Percentiles rank a stretch among this genome's conserved stretches.
phyloP scores from a whole-genome alignment of 805 yeast species.

The Priceomyces fermenticarens region DNA sequence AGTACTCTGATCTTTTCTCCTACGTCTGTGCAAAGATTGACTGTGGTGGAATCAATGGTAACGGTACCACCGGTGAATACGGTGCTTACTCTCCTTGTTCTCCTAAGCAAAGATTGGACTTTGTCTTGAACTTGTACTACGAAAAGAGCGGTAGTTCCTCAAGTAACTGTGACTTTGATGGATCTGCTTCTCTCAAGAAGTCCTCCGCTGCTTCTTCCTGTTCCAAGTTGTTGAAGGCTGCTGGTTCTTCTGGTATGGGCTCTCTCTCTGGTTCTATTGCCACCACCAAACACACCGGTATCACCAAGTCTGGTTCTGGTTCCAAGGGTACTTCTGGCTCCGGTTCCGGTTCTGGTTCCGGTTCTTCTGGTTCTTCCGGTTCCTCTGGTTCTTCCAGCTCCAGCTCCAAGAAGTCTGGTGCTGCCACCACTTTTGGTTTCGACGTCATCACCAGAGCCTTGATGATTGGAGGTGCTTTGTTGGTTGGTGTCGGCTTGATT shows the following conservation, averaged over 20 bases:
- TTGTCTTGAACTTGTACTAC: conserved; percentile 63
- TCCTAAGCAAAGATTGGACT: conserved; percentile 61
- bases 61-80: conserved; percentile 65
- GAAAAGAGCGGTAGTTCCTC: conserved; percentile 37
- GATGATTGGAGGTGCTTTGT: conserved; percentile 20
- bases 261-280: conserved; percentile 36
- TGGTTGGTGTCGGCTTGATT: conserved; percentile 28
- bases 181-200: conserved; percentile 52
- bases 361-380: conserved; percentile 22
- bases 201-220: conserved; percentile 45
- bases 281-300: conserved; percentile 24
- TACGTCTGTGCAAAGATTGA: conserved; percentile 55
- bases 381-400: conserved; percentile 11
- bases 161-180: conserved; percentile 66
- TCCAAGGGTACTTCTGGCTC: conserved; percentile 18
- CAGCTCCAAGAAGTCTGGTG: conserved; percentile 13
- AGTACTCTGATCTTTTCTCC: conserved; percentile 59
- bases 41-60: conserved; percentile 59
- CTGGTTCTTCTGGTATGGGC: conserved; percentile 72
- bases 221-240: conserved; percentile 54
- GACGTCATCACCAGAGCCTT: conserved; percentile 16
- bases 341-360: conserved; percentile 16
- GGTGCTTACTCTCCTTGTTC: conserved; percentile 76
- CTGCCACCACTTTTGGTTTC: conserved; percentile 10
- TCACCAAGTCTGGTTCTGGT: conserved; percentile 19